Base-by-base conservation (phyloP, 768 basidiomycete genomes). In the Boletus rubropictus region DNA sequence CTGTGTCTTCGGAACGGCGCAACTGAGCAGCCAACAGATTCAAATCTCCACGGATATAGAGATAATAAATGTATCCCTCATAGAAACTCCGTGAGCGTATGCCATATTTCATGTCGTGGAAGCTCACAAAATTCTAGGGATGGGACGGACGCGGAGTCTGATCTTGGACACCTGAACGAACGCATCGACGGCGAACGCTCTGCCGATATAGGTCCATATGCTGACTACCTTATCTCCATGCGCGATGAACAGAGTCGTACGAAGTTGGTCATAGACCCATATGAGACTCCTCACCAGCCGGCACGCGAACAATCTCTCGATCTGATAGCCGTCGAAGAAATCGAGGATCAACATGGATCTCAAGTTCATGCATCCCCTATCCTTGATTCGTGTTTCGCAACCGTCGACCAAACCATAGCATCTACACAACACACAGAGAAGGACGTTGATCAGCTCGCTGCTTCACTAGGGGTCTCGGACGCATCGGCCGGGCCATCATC, bases 81-180 rank as follows among this genome's bases (percentile, higher is more conserved):
- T 29, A 22, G 24, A 35, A 14, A 11, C 32, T 7, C 28, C 24
- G 54, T 56, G 27, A 40, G 56, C 39, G 25, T 15, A 1, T 11
- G 14, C 3, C 8, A 22, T 34, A n/a, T 32, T 39, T 45, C 11
- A 38, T 18, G 11, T 39, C 4, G 8, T 14, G 5, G 25, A 29
- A 34, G 11, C 27, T 54, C 32, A 57, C 17, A 14, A 18, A 31
- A 39, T 3, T 17, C 3, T 15, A 57, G 55, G 32, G 32, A 42
- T 14, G 39, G 32, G 18, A 31, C 20, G 6, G 36, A 36, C 11
- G 5, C 5, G 10, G 39, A n/a, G 2, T 39, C n/a, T 11, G 18
- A n/a, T 20, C 39, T 11, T 1, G 40, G 20, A 11, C 20, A n/a
- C n/a, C 3, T 9, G 1, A 14, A 10, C 11, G 36, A 21, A 34